phyloP scores from a whole-genome alignment of 108 stramenopile species.

The Phaeodactylum tricornutum region DNA sequence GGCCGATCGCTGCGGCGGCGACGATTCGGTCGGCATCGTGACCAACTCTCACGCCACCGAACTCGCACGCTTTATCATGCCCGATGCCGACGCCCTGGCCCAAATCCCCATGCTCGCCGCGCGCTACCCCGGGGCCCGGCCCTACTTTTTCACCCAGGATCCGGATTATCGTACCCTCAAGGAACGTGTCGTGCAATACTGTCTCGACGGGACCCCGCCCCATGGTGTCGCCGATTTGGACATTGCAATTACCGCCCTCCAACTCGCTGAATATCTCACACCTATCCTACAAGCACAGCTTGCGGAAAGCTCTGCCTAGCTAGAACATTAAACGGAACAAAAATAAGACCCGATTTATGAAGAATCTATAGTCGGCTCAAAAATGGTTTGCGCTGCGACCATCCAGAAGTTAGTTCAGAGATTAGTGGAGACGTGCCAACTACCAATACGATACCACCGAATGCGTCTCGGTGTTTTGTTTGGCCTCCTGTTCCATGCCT shows the following conservation, averaged over 20 bases:
- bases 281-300: constrained; percentile 65
- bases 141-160: constrained; percentile 77
- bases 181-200: constrained; percentile 33
- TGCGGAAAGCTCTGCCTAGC: no score
- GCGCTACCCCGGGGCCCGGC: constrained; percentile 60
- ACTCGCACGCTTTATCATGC: constrained; percentile 48
- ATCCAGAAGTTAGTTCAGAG: no score
- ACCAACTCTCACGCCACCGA: constrained; percentile 40
- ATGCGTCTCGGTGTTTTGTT: neutral
- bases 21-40: constrained; percentile 61
- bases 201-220: constrained; percentile 21
- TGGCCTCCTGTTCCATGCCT: neutral
- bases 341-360: no score
- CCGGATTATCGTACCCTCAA: constrained; percentile 73
- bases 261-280: constrained; percentile 71
- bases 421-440: no score
- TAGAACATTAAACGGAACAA: no score
- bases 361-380: no score
- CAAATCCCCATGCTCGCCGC: constrained; percentile 28
- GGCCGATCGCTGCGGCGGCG: constrained; percentile 82
- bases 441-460: no score
- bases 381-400: no score
- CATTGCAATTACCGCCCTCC: constrained; percentile 66
- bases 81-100: constrained; percentile 41
- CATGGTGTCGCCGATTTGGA: constrained; percentile 73